Conservation (phyloP, 2,329 filamentous ascomycete genomes). For the Lecanosticta acicola region DNA sequence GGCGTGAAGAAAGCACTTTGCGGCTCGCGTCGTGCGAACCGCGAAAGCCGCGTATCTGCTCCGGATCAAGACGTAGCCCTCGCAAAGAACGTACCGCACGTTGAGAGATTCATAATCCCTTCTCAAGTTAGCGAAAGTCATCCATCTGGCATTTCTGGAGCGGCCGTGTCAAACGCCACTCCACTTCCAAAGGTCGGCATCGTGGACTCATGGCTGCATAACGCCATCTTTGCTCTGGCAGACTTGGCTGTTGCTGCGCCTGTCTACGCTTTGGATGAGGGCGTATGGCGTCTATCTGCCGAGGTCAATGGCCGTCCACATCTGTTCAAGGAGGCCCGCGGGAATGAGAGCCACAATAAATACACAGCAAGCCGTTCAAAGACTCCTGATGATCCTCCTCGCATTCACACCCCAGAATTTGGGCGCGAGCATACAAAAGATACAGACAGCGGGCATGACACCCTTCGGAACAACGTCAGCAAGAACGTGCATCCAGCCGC, state of each 20-base stretch:
- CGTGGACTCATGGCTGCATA: neutral
- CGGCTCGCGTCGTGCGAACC: neutral
- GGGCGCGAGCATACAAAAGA: neutral
- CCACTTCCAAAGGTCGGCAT: neutral
- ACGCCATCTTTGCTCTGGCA: neutral
- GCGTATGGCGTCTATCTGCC: neutral
- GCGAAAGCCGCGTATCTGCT: neutral
- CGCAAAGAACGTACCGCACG: neutral
- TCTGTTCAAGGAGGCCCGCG: too few species aligned
- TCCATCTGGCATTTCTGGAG: too few species aligned
- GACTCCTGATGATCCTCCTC: neutral
- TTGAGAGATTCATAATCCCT: neutral
- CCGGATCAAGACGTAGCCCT: neutral
- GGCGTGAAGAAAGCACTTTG: neutral
- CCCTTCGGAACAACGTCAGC: neutral
- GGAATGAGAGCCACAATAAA: too few species aligned
- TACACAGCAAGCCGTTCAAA: neutral
- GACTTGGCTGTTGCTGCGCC: neutral
- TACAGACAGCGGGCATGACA: neutral
- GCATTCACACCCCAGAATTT: neutral
- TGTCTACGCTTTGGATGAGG: neutral
- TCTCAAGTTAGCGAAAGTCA: too few species aligned
- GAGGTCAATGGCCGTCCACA: too few species aligned
- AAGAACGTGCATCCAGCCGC: neutral
- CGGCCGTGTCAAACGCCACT: neutral